A percentile compares a stretch with the other conserved stretches of the same genome.
These are phyloP conservation scores for Scheffersomyces lignicola DNA, from an alignment of 1,139 yeast species.

Conservation along the genomic window DNA sequence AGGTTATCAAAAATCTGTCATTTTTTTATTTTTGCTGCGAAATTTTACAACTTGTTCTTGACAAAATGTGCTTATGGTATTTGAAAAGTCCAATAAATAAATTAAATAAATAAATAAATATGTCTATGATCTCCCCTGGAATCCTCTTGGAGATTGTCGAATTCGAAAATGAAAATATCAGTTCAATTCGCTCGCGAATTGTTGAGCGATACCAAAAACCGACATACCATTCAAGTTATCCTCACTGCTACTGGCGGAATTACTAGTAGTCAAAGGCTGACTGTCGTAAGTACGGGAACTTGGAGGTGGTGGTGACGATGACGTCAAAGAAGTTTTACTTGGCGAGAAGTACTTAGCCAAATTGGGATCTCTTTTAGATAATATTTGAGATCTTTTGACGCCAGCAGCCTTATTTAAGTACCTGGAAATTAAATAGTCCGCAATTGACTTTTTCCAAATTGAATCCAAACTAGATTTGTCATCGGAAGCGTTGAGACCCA, in stretches of 20 bases:
- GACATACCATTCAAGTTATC: constrained; percentile 13
- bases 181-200: constrained; percentile 23
- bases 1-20: too few species aligned
- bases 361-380: neutral
- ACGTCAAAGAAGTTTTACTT: neutral
- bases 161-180: too few species aligned
- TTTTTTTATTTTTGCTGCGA: too few species aligned
- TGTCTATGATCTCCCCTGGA: too few species aligned
- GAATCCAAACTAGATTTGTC: constrained; percentile 2
- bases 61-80: too few species aligned
- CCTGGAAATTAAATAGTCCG: constrained; percentile 1
- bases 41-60: too few species aligned
- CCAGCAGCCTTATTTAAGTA: neutral
- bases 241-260: constrained; percentile 1
- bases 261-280: neutral
- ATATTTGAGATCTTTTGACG: neutral
- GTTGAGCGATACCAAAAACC: constrained; percentile 24
- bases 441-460: constrained; percentile 1
- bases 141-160: constrained; percentile 1
- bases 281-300: neutral
- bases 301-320: neutral
- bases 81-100: too few species aligned
- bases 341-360: constrained; percentile 3
- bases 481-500: neutral
- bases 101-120: too few species aligned